phyloP scores from a whole-genome alignment of 345 rosid genomes.

The Bruguiera gymnorhiza region DNA sequence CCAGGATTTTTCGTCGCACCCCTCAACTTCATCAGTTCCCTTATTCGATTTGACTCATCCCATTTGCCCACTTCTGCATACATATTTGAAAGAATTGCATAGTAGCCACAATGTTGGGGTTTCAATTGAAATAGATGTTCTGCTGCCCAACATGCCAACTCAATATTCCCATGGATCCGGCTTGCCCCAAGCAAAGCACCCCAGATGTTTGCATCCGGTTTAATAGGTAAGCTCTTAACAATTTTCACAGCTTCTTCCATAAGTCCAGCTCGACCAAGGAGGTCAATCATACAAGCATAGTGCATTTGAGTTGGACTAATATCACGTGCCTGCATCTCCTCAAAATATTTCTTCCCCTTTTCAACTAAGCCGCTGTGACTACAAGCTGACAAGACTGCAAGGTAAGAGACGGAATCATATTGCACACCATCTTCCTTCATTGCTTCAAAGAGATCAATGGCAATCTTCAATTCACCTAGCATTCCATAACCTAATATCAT shows the following conservation, averaged over 20 bases:
- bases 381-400: background rate
- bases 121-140: background rate
- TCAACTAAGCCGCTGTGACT: background rate
- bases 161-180: constrained; percentile 1
- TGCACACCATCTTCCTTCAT: background rate
- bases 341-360: constrained; percentile 1
- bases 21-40: constrained; percentile 4
- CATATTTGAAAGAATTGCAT: constrained; percentile 5
- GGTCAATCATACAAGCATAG: constrained; percentile 4
- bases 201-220: background rate
- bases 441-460: background rate
- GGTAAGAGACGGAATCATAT: background rate
- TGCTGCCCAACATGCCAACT: background rate
- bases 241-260: background rate
- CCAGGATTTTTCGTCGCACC: constrained; percentile 1
- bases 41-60: background rate
- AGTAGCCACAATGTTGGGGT: constrained; percentile 1
- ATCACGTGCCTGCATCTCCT: background rate
- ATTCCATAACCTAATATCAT: constrained; percentile 7
- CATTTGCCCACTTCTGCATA: constrained; percentile 1
- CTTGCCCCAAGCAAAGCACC: constrained; percentile 6
- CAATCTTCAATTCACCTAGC: constrained; percentile 1
- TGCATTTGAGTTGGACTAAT: background rate
- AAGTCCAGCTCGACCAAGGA: constrained; percentile 3
- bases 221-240: background rate